Evolutionary conservation across 305 asterid species (phyloP).

Genomic region (Petunia hybrid): DNA sequence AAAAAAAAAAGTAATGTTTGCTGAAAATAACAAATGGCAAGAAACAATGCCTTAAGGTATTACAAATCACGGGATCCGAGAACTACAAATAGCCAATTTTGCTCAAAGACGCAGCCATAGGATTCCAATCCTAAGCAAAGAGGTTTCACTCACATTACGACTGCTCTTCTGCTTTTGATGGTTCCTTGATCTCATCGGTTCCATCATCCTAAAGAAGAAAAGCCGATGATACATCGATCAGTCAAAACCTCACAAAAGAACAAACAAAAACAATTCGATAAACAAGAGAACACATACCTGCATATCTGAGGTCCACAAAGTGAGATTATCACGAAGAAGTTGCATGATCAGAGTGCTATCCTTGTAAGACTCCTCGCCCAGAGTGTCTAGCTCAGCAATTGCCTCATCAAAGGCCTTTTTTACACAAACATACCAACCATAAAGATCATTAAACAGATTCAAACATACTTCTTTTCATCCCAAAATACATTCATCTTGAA

Average conservation of each 20-base stretch:
- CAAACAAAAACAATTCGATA: neutral
- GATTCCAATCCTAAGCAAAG: slow-evolving; percentile 15
- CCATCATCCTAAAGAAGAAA: slow-evolving; percentile 31
- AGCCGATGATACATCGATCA: neutral
- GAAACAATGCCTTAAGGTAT: slow-evolving; percentile 30
- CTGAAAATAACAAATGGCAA: slow-evolving; percentile 30
- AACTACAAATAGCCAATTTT: neutral
- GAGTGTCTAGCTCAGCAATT: slow-evolving; percentile 50
- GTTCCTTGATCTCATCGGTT: slow-evolving; percentile 36
- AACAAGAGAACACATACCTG: slow-evolving; percentile 35
- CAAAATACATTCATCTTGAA: neutral
- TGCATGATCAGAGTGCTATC: slow-evolving; percentile 57
- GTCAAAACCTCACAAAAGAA: neutral
- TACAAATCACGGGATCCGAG: slow-evolving; percentile 8
- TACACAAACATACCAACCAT: neutral
- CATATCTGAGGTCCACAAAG: slow-evolving; percentile 55
- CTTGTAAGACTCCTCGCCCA: slow-evolving; percentile 57
- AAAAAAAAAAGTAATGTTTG: neutral
- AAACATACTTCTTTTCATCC: neutral
- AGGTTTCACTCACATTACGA: slow-evolving; percentile 12
- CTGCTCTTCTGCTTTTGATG: slow-evolving; percentile 26
- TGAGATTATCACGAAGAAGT: slow-evolving; percentile 54
- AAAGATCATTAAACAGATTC: neutral
- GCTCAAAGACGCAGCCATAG: slow-evolving; percentile 3
- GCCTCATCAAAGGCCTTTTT: slow-evolving; percentile 54